Evolutionary conservation across 176 grass and related monocot genomes (phyloP), one percentile per base, ranked within the genome.

Genomic region (Pontederia paniculata): DNA sequence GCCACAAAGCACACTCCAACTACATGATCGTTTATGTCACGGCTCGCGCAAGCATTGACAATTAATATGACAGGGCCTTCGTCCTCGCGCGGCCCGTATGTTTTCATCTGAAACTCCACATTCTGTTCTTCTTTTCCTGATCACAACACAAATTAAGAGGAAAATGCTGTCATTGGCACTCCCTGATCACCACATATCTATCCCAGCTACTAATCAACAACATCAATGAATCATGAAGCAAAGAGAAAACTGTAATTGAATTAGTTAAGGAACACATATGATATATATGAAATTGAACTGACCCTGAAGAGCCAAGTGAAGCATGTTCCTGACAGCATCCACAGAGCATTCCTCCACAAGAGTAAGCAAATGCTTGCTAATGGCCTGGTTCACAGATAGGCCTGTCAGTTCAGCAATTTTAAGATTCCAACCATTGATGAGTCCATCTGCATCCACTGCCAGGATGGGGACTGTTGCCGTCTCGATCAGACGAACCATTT

Each of bases 401-500:
- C 83, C 93, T 1, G 83, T 84, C 68, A 97, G 60, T 41, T 90
- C 86, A 0, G 86, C 80, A 13, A 77, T 74, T 73, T 97, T 97
- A 57, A 84, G 80, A 69, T 97, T 97, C 93, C 93, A 97, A 13
- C 93, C 86, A 17, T 97, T 97, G 31, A 97, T 69, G 47, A 97
- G 48, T 23, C 93, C 93, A 42, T 86, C 86, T 50, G 71, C 52
- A 70, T 97, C 93, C 43, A 97, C 93, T 13, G 86, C 93, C 57
- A 97, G 78, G 49, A 97, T 97, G 9, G 93, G 86, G 17, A 84
- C 93, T 9, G 93, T 84, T 44, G 93, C 86, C 21, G 91, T 97
- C 76, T 97, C 91, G 37, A 97, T 97, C 15, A 97, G 64, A 16
- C 86, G 81, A 55, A 90, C 91, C 86, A 97, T 97, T 86, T 97